phyloP scores from a whole-genome alignment of 306 rosid species.

The Trichosanthes cucumerina region DNA sequence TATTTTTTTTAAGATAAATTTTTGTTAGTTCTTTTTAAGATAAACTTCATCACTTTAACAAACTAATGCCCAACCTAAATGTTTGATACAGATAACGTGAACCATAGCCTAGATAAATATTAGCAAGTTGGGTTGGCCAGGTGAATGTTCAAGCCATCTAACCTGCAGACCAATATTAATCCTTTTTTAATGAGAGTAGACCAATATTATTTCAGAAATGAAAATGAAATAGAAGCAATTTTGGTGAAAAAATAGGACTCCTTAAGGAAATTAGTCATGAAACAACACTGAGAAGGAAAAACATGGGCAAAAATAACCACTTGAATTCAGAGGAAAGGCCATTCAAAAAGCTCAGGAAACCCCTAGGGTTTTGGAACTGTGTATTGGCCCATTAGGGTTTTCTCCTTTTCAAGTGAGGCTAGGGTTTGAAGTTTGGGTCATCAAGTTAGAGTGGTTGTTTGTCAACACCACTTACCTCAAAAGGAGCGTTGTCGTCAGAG shows the following conservation, averaged over 20 bases:
- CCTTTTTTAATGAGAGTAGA: neutral
- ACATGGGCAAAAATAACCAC: constrained; percentile 4
- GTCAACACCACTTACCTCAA: too few species aligned
- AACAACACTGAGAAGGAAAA: neutral
- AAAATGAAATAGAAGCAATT: neutral
- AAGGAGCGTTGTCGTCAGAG: too few species aligned
- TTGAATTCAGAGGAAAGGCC: too few species aligned
- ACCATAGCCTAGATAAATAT: neutral
- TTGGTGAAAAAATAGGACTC: neutral
- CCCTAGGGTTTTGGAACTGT: too few species aligned
- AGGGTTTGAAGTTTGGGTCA: too few species aligned
- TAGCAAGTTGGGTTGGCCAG: neutral
- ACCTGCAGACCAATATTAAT: neutral
- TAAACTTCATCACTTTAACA: neutral
- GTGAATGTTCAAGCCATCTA: neutral
- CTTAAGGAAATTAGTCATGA: neutral
- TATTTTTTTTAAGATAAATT: neutral
- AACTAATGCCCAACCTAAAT: neutral
- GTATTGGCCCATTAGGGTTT: too few species aligned
- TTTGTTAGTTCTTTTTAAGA: neutral
- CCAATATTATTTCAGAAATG: neutral
- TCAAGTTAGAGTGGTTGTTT: too few species aligned
- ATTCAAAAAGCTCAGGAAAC: too few species aligned
- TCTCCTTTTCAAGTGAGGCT: too few species aligned
- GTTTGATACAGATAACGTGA: neutral